A percentile compares a stretch with the other conserved stretches of the same genome.
phyloP scores from a whole-genome alignment of 2,329 filamentous ascomycete genomes.

The Fusarium xyrophilum region DNA sequence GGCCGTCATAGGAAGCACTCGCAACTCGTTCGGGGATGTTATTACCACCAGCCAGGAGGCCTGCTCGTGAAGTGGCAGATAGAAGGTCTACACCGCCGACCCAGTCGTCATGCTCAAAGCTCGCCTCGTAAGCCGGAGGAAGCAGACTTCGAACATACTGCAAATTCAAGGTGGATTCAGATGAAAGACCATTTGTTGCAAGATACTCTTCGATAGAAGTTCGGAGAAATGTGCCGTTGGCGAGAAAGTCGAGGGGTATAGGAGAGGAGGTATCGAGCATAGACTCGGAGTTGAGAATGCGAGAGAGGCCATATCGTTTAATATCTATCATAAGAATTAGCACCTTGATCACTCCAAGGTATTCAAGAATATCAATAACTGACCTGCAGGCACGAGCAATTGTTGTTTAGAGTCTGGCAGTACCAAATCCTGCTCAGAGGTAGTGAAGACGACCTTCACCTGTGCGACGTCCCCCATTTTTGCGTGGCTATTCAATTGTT shows the following conservation, averaged over 20 bases:
- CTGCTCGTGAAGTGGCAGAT: slow-evolving; percentile 69
- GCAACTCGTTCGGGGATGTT: slow-evolving; percentile 66
- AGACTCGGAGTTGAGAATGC: slow-evolving; percentile 74
- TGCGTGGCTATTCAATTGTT: slow-evolving; percentile 2
- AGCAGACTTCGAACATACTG: slow-evolving; percentile 94
- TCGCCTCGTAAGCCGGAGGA: slow-evolving; percentile 86
- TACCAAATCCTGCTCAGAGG: slow-evolving; percentile 66
- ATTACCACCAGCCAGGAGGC: slow-evolving; percentile 50
- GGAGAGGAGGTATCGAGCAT: slow-evolving; percentile 71
- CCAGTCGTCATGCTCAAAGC: slow-evolving; percentile 98
- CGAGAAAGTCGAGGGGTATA: slow-evolving; percentile 90
- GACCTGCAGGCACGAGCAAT: slow-evolving; percentile 68
- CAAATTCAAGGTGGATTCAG: slow-evolving; percentile 84
- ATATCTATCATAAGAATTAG: slow-evolving; percentile 57
- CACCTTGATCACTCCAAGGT: neutral
- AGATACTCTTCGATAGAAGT: slow-evolving; percentile 92
- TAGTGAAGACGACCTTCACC: slow-evolving; percentile 73
- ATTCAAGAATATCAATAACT: neutral
- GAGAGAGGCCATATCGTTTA: slow-evolving; percentile 73
- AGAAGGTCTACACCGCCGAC: slow-evolving; percentile 86
- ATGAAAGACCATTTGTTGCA: slow-evolving; percentile 81
- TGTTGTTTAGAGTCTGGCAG: slow-evolving; percentile 68
- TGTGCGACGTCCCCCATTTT: slow-evolving; percentile 56
- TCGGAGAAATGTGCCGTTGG: slow-evolving; percentile 90
- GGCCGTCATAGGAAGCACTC: slow-evolving; percentile 92